Evolutionary conservation across 2,329 filamentous ascomycete genomes (phyloP).

Genomic region (Alternaria dauci): DNA sequence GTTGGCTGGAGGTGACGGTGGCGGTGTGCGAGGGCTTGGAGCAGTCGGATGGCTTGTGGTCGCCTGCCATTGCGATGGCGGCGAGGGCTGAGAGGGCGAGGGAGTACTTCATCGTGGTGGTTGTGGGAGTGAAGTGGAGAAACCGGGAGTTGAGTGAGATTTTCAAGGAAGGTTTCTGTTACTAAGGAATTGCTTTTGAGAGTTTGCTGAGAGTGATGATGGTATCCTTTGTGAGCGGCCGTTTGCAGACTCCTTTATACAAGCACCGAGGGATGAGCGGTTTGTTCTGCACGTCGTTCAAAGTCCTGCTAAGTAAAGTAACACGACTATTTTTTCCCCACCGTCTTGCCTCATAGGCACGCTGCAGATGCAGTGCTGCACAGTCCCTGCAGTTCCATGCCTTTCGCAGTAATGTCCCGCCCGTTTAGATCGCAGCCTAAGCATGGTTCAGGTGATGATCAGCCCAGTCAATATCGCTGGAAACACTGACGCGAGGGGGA

Average conservation of each 20-base stretch:
- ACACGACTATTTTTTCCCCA: neutral
- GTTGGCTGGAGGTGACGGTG: conserved; percentile 28
- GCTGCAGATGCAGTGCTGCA: conserved; percentile 1
- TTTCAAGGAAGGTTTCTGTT: neutral
- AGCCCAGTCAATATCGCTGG: neutral
- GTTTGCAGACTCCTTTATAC: neutral
- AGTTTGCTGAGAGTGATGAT: neutral
- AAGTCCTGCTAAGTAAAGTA: neutral
- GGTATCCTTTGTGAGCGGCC: neutral
- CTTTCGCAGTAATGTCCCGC: neutral
- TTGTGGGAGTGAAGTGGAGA: neutral
- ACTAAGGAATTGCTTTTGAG: neutral
- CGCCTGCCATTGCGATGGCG: conserved; percentile 5
- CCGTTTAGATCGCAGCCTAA: neutral
- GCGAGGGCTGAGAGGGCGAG: conserved; percentile 20
- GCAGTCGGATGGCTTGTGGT: neutral
- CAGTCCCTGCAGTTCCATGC: conserved; percentile 1
- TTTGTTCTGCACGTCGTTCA: neutral
- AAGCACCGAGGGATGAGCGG: neutral
- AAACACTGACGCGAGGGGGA: neutral
- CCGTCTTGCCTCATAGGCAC: neutral
- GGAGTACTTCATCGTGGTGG: conserved; percentile 47
- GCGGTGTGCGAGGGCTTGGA: conserved; percentile 38
- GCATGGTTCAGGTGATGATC: conserved; percentile 1
- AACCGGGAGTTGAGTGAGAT: neutral